phyloP scores from a whole-genome alignment of 495 filamentous ascomycete genomes.

The Penicillium argentinense region DNA sequence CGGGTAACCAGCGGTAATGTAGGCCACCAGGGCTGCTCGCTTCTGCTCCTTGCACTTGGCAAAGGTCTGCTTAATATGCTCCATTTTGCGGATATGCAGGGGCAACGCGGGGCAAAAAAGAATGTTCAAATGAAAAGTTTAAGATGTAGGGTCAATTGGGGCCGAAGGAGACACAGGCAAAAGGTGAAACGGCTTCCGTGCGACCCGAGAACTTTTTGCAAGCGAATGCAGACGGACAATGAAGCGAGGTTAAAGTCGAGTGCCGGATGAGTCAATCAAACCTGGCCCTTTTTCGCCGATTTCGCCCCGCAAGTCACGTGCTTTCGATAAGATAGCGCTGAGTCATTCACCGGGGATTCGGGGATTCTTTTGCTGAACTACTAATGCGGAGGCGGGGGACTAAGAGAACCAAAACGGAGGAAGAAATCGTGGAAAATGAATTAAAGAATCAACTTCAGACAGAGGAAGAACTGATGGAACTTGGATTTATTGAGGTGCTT shows the following conservation, averaged over 20 bases:
- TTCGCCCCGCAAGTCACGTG: slow-evolving; percentile 13
- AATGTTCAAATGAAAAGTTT: slow-evolving; percentile 9
- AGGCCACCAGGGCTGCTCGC: slow-evolving; percentile 79
- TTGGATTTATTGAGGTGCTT: too few species aligned
- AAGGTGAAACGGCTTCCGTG: slow-evolving; percentile 1
- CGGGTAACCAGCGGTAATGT: slow-evolving; percentile 94
- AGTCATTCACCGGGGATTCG: not conserved
- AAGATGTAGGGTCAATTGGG: not conserved
- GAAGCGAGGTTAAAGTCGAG: slow-evolving; percentile 26
- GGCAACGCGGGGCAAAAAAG: slow-evolving; percentile 17
- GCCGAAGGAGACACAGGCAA: slow-evolving; percentile 4
- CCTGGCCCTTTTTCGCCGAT: slow-evolving; percentile 7
- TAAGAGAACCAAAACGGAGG: too few species aligned
- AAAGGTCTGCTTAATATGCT: slow-evolving; percentile 83
- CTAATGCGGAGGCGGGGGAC: too few species aligned
- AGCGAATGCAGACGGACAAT: slow-evolving; percentile 26
- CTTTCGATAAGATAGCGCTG: slow-evolving; percentile 12
- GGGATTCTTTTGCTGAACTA: too few species aligned
- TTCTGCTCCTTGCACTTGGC: slow-evolving; percentile 75
- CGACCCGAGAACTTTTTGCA: not conserved
- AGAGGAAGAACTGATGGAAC: too few species aligned
- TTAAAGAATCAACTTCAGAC: too few species aligned
- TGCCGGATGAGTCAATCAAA: slow-evolving; percentile 13
- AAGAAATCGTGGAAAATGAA: too few species aligned
- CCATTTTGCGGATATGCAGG: slow-evolving; percentile 48